Evolutionary conservation across 805 yeast species (phyloP).

Genomic region (Sugiyamaella chiloensis): DNA sequence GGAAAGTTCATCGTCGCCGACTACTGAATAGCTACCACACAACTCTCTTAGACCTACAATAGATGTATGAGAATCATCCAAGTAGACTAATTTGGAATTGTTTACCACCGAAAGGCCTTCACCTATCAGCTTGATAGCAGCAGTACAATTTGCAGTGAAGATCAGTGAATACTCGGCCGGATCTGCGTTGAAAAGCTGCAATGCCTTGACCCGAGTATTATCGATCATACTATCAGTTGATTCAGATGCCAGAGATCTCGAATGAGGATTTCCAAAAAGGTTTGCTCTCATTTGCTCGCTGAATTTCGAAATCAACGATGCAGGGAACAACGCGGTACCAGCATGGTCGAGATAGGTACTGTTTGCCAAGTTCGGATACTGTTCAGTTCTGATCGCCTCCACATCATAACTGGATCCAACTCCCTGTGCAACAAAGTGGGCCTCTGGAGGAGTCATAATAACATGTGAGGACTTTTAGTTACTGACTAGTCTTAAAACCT

Average conservation of each 20-base stretch:
- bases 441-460: too few species aligned
- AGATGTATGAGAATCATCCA: constrained; percentile 42
- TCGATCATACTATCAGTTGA: constrained; percentile 30
- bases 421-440: too few species aligned
- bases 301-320: constrained; percentile 28
- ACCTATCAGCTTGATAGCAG: constrained; percentile 38
- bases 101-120: constrained; percentile 26
- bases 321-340: constrained; percentile 39
- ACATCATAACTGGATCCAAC: too few species aligned
- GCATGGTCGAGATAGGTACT: constrained; percentile 43
- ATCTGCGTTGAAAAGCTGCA: constrained; percentile 36
- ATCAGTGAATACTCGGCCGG: constrained; percentile 38
- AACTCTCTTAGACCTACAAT: constrained; percentile 39
- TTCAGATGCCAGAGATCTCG: constrained; percentile 36
- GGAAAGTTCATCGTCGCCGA: constrained; percentile 38
- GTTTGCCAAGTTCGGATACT: constrained; percentile 10
- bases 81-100: constrained; percentile 22
- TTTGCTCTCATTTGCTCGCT: constrained; percentile 27
- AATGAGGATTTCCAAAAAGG: constrained; percentile 43
- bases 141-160: constrained; percentile 42
- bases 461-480: too few species aligned
- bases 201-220: constrained; percentile 30
- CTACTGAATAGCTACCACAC: constrained; percentile 36
- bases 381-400: neutral
- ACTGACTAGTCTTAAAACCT: too few species aligned